Evolutionary conservation across 2,329 filamentous ascomycete genomes (phyloP), one percentile per base, ranked within the genome.

Genomic region (Colletotrichum nymphaeae): DNA sequence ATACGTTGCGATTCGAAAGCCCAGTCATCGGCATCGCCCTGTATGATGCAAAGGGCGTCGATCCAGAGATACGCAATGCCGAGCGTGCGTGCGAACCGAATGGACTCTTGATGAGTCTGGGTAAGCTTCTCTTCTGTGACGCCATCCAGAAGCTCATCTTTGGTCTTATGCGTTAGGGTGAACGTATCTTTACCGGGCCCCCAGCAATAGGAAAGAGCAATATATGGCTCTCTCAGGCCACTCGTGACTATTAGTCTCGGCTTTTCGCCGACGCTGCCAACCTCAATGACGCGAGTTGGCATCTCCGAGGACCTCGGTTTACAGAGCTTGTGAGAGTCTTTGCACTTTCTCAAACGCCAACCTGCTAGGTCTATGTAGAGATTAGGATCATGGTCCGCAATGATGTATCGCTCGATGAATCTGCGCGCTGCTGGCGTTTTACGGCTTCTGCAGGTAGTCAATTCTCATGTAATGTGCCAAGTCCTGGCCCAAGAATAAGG

Each of bases 11-110:
- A 72, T 46, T 75, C 72, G 14, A 52, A 35, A 4, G 70, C 62
- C 74, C 74, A 75, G 63, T 75, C 74, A 3, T 67, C 53, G 19
- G 55, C 35, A 53, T 74, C 68, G n/a, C 66, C 72, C 16, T 75
- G 74, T 24, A 73, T 65, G 24, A 75, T 75, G 42, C 74, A 75
- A 8, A 70, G 55, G 4, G 62, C 67, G 8, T 70, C 67, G 26
- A 70, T 70, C 67, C 67, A 70, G n/a, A 67, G 22, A 14, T 70
- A 70, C 1, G 37, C n/a, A 5, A 70, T 46, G n/a, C 67, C 67
- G 2, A 70, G 35, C 12, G 46, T 28, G 1, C 66, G 49, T 24
- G 66, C 46, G n/a, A 64, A 46, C 2, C 42, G 9, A 16, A 69
- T 64, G 8, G 66, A 28, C 35, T 69, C 66, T 46, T 32, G 66